phyloP scores from a whole-genome alignment of 306 rosid species.

The Rubus parviflorus region DNA sequence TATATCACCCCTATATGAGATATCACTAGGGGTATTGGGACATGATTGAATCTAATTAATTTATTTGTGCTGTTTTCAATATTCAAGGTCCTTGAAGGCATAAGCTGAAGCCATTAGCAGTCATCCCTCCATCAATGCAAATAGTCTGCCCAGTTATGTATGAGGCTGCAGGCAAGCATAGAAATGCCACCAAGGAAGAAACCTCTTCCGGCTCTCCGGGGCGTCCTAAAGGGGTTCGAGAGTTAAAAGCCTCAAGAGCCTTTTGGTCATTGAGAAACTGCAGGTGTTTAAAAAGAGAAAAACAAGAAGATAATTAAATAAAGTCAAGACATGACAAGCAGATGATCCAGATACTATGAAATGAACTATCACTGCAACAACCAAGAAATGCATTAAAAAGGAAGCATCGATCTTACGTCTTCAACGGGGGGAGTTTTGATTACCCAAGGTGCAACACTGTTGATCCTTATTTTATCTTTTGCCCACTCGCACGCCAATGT shows the following conservation, averaged over 20 bases:
- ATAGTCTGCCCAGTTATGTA: conserved; percentile 39
- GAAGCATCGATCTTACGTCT: not conserved
- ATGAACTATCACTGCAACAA: not conserved
- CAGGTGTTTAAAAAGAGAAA: not conserved
- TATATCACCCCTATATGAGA: too few relatives aligned
- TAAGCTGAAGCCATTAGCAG: conserved; percentile 12
- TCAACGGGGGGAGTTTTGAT: conserved; percentile 38
- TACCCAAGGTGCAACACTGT: conserved; percentile 51
- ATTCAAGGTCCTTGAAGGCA: not conserved
- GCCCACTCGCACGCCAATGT: conserved; percentile 67
- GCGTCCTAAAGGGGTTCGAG: conserved; percentile 30
- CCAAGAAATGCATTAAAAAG: not conserved
- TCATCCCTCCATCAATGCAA: conserved; percentile 26
- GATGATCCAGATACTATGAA: not conserved
- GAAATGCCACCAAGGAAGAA: conserved; percentile 27
- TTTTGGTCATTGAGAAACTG: conserved; percentile 30
- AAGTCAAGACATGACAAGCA: not conserved
- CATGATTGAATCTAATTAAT: too few relatives aligned
- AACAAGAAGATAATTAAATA: too few relatives aligned
- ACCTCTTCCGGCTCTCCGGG: conserved; percentile 27
- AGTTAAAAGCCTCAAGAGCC: not conserved
- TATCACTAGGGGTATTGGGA: too few relatives aligned
- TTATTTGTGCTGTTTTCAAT: not conserved
- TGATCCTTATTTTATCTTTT: conserved; percentile 54
- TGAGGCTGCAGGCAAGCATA: conserved; percentile 39